Conservation (phyloP, 1,139 yeast species). For the Saccharomyces hybrid region DNA sequence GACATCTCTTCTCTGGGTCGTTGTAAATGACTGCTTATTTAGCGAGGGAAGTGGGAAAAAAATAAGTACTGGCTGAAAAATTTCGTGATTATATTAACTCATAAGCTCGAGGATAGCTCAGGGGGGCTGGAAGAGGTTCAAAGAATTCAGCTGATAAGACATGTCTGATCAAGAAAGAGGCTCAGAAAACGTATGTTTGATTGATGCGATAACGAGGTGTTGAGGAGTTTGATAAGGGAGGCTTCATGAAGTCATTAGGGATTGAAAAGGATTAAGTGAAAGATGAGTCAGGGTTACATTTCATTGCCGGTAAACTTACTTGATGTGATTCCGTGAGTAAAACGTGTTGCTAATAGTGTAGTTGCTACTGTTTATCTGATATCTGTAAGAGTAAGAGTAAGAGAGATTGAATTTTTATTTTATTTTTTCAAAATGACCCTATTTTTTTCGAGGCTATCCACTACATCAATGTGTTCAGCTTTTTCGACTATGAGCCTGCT, state of each 20-base stretch:
- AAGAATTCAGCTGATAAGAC: conserved; percentile 1
- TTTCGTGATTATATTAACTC: background rate
- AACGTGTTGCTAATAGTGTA: background rate
- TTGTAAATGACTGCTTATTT: background rate
- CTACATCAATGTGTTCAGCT: background rate
- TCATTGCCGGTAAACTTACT: background rate
- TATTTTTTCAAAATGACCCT: background rate
- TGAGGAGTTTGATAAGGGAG: background rate
- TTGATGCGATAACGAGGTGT: conserved; percentile 6
- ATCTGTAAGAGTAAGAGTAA: background rate
- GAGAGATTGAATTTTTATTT: background rate
- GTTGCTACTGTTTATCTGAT: background rate
- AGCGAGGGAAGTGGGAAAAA: background rate
- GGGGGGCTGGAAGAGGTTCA: background rate
- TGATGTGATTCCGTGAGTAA: background rate
- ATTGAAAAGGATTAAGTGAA: background rate
- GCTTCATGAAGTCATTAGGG: background rate
- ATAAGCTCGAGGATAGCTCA: background rate
- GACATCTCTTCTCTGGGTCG: background rate
- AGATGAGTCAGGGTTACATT: background rate
- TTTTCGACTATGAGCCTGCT: background rate
- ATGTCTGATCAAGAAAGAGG: background rate
- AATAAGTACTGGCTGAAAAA: background rate
- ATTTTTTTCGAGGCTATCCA: background rate
- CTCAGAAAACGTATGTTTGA: background rate